Percentiles rank a stretch among this genome's conserved stretches.
These are phyloP conservation scores for Candida tallmaniae DNA, from an alignment of 805 yeast species.

Conservation along the genomic window DNA sequence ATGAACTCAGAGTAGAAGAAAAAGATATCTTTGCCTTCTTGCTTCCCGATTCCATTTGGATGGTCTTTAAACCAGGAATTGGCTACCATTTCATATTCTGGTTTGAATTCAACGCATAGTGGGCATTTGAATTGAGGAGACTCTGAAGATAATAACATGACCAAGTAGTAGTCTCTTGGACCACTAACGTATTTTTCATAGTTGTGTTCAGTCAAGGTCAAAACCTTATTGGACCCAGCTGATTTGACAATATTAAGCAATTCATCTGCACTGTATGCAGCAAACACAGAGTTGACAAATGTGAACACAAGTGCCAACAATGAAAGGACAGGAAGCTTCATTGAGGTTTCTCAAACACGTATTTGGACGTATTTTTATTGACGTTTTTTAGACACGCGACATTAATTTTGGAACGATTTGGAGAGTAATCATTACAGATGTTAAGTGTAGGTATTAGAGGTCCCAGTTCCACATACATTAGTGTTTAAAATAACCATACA, in stretches of 20 bases:
- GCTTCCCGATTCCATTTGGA: conserved; percentile 37
- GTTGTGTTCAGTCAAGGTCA: conserved; percentile 52
- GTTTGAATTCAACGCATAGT: conserved; percentile 66
- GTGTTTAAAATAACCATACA: too few species aligned
- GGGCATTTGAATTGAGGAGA: conserved; percentile 71
- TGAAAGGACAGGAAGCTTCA: conserved; percentile 5
- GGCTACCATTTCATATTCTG: conserved; percentile 59
- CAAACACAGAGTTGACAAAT: conserved; percentile 1
- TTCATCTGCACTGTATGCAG: conserved; percentile 20
- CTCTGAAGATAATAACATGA: conserved; percentile 68
- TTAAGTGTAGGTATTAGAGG: too few species aligned
- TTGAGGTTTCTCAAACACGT: neutral
- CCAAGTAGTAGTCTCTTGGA: conserved; percentile 64
- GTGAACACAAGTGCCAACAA: conserved; percentile 2
- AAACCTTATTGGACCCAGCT: conserved; percentile 15
- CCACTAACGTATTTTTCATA: conserved; percentile 54
- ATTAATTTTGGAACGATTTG: too few species aligned
- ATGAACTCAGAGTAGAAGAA: conserved; percentile 74
- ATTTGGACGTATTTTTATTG: neutral
- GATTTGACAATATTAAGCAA: conserved; percentile 16
- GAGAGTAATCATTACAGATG: too few species aligned
- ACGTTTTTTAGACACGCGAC: too few species aligned
- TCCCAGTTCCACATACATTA: too few species aligned
- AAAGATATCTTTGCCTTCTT: conserved; percentile 39
- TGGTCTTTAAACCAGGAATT: conserved; percentile 51